A percentile compares a stretch with the other conserved stretches of the same genome.
Conservation (phyloP, 768 basidiomycete species). For the Podaxis rugospora region DNA sequence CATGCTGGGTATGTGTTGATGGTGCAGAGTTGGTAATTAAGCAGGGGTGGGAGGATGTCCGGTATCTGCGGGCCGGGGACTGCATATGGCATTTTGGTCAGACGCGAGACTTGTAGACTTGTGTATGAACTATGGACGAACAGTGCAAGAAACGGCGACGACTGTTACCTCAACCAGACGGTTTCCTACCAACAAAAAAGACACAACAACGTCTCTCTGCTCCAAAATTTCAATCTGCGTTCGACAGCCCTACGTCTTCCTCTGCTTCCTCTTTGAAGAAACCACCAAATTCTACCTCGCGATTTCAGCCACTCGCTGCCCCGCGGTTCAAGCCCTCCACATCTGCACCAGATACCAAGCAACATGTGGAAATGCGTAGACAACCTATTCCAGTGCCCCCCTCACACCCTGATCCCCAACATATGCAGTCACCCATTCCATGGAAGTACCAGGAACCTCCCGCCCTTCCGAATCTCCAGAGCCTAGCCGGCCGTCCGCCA, state of each 20-base stretch:
- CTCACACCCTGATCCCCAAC: neutral
- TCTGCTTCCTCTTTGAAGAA: neutral
- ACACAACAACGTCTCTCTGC: neutral
- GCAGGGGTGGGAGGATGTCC: neutral
- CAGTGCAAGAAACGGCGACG: conserved; percentile 6
- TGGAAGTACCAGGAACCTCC: conserved; percentile 3
- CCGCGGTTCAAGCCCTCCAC: neutral
- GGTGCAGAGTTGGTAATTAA: no score
- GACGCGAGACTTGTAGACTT: neutral
- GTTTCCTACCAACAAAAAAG: neutral
- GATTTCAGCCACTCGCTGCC: neutral
- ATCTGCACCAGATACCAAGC: neutral
- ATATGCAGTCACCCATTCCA: neutral
- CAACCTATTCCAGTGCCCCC: neutral
- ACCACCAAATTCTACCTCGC: neutral
- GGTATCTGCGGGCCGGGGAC: neutral
- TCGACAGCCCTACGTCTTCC: neutral
- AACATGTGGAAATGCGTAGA: neutral
- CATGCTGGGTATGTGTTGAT: neutral
- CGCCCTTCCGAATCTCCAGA: neutral
- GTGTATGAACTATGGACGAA: neutral
- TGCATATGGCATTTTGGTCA: neutral
- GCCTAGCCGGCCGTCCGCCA: neutral
- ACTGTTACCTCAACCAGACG: neutral
- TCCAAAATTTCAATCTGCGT: conserved; percentile 7